Base-by-base conservation (phyloP, 768 basidiomycete genomes). In the Fistulinella prunicolor region DNA sequence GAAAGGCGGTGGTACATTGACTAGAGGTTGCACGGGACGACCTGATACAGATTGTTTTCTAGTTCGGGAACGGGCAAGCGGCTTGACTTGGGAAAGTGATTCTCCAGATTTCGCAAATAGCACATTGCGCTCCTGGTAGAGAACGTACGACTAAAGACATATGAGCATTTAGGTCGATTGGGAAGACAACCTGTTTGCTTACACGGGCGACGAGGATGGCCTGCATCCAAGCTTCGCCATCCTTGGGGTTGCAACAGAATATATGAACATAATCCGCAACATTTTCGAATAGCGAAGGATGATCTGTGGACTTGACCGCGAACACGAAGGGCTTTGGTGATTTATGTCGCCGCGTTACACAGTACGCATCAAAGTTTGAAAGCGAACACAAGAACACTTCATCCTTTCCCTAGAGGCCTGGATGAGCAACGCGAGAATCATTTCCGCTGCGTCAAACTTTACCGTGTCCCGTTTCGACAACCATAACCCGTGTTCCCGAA, bases 401-500 rank as follows among this genome's bases (percentile, higher is more conserved):
- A 54, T 97, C 94, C 70, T 91, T 93, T 63, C 84, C 83, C 92
- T 95, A 65, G 10, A 19, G 13, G 14, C 19, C 20, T n/a, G 26
- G 32, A 41, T 54, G 39, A 49, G 46, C 17, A 57, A 47, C 46
- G 14, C 16, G 29, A 37, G 45, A 30, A 16, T 38, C 23, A 28
- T 12, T 9, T 22, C 12, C 20, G 49, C 23, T 14, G 41, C 40
- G 19, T 38, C 39, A 46, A 22, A 29, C 71, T 79, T n/a, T 56
- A 94, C 93, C 62, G 81, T 86, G 46, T 96, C 92, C 16, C 89
- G 85, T 69, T 97, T 98, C 24, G 90, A 86, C 30, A 95, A 63
- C 78, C 85, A 95, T 45, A 98, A 62, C 50, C 81, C 80, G 54
- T 94, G 90, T 59, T 94, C 92, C 40, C 89, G 78, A 21, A 96